Percentiles rank a stretch among this genome's conserved stretches.
These are phyloP conservation scores for Aspergillus proliferans DNA, from an alignment of 2,329 filamentous ascomycete genomes.

Conservation along the genomic window DNA sequence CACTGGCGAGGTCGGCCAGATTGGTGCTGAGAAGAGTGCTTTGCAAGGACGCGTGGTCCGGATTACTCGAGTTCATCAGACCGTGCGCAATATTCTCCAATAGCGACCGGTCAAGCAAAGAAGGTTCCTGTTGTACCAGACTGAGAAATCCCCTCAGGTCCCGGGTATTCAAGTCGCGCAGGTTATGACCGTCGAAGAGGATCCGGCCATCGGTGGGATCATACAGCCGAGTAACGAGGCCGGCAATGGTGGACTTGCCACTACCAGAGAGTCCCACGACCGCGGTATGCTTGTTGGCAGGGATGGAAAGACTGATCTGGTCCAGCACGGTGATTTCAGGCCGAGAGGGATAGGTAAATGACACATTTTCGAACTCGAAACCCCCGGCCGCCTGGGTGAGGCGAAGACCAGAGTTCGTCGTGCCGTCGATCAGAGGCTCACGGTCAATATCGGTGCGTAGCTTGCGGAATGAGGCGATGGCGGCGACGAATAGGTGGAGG, in stretches of 20 bases:
- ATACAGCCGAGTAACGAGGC: slow-evolving; percentile 32
- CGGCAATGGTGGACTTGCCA: slow-evolving; percentile 46
- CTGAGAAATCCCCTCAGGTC: slow-evolving; percentile 30
- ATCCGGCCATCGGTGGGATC: slow-evolving; percentile 28
- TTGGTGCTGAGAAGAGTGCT: slow-evolving; percentile 20
- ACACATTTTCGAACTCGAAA: slow-evolving; percentile 28
- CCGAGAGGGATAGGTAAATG: slow-evolving; percentile 32
- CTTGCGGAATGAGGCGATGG: slow-evolving; percentile 50
- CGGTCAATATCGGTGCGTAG: slow-evolving; percentile 54
- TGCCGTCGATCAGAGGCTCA: slow-evolving; percentile 42
- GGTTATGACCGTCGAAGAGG: slow-evolving; percentile 21
- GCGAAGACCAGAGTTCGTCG: slow-evolving; percentile 20
- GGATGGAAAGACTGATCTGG: slow-evolving; percentile 27
- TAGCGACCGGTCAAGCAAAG: slow-evolving; percentile 47
- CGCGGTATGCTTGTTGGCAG: slow-evolving; percentile 33
- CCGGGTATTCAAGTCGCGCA: slow-evolving; percentile 28
- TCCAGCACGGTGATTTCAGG: slow-evolving; percentile 30
- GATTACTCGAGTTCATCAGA: slow-evolving; percentile 31
- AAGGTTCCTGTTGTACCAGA: slow-evolving; percentile 48
- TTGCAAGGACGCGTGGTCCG: slow-evolving; percentile 19
- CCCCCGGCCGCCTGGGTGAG: slow-evolving; percentile 13
- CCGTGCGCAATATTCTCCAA: slow-evolving; percentile 51
- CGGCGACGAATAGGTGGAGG: slow-evolving; percentile 44
- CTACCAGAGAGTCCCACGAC: slow-evolving; percentile 49
- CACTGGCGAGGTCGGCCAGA: slow-evolving; percentile 19